Conservation (phyloP, 2,329 filamentous ascomycete species). For the Aspergillus jensenii region DNA sequence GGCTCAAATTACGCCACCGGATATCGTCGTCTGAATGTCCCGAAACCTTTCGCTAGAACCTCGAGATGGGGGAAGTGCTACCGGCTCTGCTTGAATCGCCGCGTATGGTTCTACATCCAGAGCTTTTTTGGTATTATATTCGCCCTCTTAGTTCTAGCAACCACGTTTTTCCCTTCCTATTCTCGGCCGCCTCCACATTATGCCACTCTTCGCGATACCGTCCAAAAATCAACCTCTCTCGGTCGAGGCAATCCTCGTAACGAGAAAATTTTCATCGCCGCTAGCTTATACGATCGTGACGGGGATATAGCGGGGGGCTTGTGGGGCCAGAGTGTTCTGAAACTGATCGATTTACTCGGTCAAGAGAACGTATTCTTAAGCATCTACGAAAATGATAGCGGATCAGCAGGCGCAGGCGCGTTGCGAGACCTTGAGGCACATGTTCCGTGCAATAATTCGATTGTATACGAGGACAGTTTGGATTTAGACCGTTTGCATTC, state of each 20-base stretch:
- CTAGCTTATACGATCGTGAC: conserved; percentile 66
- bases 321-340: conserved; percentile 63
- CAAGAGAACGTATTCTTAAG: conserved; percentile 68
- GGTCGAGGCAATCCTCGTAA: conserved; percentile 53
- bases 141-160: conserved; percentile 37
- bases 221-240: conserved; percentile 29
- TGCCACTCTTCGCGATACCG: conserved; percentile 33
- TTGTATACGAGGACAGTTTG: conserved; percentile 63
- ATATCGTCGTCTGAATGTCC: conserved; percentile 31
- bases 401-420: conserved; percentile 55
- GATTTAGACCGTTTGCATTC: conserved; percentile 58
- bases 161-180: conserved; percentile 57
- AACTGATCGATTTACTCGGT: conserved; percentile 66
- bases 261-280: conserved; percentile 72
- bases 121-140: conserved; percentile 21
- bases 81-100: conserved; percentile 31
- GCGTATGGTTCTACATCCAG: conserved; percentile 31
- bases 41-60: conserved; percentile 24
- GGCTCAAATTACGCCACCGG: conserved; percentile 26
- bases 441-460: conserved; percentile 50
- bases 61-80: conserved; percentile 24
- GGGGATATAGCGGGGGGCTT: conserved; percentile 61
- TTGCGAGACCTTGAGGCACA: conserved; percentile 54
- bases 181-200: conserved; percentile 56
- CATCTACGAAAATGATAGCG: conserved; percentile 72